Evolutionary conservation across 768 basidiomycete genomes (phyloP).

Genomic region (Rhizopogon roseolus): DNA sequence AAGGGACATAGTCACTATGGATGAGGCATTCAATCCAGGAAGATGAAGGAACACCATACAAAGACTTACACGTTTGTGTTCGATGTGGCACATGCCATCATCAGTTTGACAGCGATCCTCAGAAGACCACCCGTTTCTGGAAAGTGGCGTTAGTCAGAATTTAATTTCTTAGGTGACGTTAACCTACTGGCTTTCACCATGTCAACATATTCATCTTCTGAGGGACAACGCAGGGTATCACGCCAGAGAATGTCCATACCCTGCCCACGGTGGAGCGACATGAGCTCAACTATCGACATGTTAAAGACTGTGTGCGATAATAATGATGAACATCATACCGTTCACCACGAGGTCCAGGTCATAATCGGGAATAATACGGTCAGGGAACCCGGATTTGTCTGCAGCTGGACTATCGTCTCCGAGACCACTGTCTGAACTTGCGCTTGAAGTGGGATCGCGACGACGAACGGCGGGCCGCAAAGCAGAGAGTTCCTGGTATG

Average conservation of each 20-base stretch:
- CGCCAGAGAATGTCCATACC: constrained; percentile 93
- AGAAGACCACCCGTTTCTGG: constrained; percentile 93
- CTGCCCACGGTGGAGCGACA: constrained; percentile 89
- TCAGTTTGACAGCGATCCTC: constrained; percentile 86
- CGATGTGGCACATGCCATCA: constrained; percentile 81
- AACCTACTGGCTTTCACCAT: constrained; percentile 94
- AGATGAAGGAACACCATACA: not conserved
- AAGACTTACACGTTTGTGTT: constrained; percentile 51
- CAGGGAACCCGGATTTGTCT: constrained; percentile 9
- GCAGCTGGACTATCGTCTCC: not conserved
- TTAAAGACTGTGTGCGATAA: not conserved
- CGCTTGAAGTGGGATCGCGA: not conserved
- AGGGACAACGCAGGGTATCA: constrained; percentile 84
- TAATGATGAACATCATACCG: constrained; percentile 34
- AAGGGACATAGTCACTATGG: constrained; percentile 47
- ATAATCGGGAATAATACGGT: constrained; percentile 25
- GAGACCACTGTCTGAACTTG: constrained; percentile 3
- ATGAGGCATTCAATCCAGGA: not conserved
- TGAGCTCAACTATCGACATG: constrained; percentile 48
- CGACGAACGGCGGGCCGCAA: not conserved
- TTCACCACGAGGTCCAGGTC: constrained; percentile 73
- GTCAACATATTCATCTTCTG: constrained; percentile 87
- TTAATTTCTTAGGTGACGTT: not conserved
- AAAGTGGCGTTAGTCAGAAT: not conserved
- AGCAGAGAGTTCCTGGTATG: constrained; percentile 65